Percentiles rank a stretch among this genome's conserved stretches.
Evolutionary conservation across 2,329 filamentous ascomycete species (phyloP).

Genomic region (Clonostachys solani): DNA sequence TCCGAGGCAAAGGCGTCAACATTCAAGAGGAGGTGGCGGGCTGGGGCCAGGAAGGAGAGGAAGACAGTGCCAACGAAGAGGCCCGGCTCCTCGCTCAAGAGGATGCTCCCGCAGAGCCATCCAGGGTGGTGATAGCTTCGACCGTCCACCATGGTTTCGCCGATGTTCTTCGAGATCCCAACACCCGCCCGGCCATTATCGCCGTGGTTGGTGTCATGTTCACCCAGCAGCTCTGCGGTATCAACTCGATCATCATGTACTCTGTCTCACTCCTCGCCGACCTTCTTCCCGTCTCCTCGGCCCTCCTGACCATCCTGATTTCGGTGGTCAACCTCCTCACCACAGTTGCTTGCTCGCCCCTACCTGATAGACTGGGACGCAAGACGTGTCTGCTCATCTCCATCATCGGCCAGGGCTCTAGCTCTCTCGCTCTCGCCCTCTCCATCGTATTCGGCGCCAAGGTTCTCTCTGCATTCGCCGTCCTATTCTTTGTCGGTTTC

Average conservation of each 20-base stretch:
- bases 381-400: constrained; percentile 81
- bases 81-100: constrained; percentile 56
- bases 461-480: constrained; percentile 73
- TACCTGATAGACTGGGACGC: constrained; percentile 83
- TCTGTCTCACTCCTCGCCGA: constrained; percentile 83
- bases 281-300: constrained; percentile 77
- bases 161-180: constrained; percentile 61
- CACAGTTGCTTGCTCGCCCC: constrained; percentile 75
- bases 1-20: constrained; percentile 66
- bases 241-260: constrained; percentile 99
- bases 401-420: constrained; percentile 78
- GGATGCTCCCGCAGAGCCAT: constrained; percentile 6
- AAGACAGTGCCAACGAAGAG: constrained; percentile 53
- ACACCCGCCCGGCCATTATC: constrained; percentile 69
- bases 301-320: constrained; percentile 80
- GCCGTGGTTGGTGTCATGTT: constrained; percentile 90
- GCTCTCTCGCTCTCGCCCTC: constrained; percentile 71
- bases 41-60: constrained; percentile 44
- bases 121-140: too few relatives aligned
- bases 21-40: constrained; percentile 68
- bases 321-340: constrained; percentile 82
- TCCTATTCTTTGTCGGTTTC: constrained; percentile 80
- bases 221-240: constrained; percentile 86
- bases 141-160: constrained; percentile 51
- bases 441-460: constrained; percentile 73